Conservation (phyloP, 2,329 filamentous ascomycete species). For the Juglanconis oblonga region DNA sequence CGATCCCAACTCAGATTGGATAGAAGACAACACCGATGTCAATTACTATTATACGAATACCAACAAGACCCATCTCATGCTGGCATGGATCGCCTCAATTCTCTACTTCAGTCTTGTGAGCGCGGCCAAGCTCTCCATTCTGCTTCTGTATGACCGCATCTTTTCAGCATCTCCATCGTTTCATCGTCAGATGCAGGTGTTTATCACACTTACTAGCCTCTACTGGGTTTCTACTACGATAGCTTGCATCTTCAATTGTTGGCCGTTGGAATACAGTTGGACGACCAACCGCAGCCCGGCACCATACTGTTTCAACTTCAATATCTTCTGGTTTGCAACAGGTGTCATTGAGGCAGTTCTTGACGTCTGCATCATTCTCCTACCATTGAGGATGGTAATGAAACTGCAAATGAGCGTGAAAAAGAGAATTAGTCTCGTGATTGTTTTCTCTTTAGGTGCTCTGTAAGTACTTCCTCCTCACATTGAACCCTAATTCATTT, state of each 20-base stretch:
- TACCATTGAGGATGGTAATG: constrained; percentile 1
- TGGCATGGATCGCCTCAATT: constrained; percentile 23
- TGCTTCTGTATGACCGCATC: constrained; percentile 31
- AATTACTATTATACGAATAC: constrained; percentile 9
- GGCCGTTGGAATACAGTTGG: constrained; percentile 22
- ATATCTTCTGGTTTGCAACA: constrained; percentile 21
- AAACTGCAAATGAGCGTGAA: not conserved
- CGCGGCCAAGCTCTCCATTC: constrained; percentile 29
- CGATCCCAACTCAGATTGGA: constrained; percentile 7
- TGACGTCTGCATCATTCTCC: constrained; percentile 5
- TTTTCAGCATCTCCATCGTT: constrained; percentile 26
- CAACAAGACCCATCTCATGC: constrained; percentile 14
- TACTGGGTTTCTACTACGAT: constrained; percentile 15
- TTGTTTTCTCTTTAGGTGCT: not conserved
- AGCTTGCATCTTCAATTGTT: constrained; percentile 23
- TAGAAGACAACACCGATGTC: constrained; percentile 9
- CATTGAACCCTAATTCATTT: not conserved
- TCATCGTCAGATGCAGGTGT: constrained; percentile 21
- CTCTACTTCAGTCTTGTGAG: constrained; percentile 29
- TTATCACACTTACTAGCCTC: not conserved
- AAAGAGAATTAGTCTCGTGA: not conserved
- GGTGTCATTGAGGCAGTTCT: constrained; percentile 5
- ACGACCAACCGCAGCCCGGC: constrained; percentile 19
- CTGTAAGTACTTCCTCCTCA: not conserved
- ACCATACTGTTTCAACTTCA: constrained; percentile 26